Base-by-base conservation (phyloP, 768 basidiomycete species). In the Porpolomopsis calyptriformis region DNA sequence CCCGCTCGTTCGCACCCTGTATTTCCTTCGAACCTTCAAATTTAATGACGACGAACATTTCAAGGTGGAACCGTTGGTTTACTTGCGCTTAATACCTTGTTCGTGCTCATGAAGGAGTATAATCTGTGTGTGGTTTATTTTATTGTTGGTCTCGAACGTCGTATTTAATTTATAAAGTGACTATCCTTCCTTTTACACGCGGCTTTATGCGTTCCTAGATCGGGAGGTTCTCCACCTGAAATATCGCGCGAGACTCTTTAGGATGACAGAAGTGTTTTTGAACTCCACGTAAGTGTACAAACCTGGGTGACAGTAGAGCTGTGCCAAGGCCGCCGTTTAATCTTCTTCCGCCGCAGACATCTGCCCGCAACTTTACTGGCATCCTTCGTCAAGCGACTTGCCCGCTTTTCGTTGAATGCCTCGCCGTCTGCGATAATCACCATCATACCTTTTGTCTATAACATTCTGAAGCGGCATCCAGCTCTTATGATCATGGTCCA, bases 271-370 rank as follows among this genome's bases (percentile, higher is more conserved):
- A 48, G 67, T 90, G 3, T 98, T 97, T 68, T 70, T 98, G 47
- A 79, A 84, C 47, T 97, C 94, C 2, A 85, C 89, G 91, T 96
- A n/a, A n/a, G n/a, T n/a, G n/a, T n/a, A n/a, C n/a, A n/a, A n/a
- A n/a, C n/a, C n/a, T n/a, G n/a, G n/a, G n/a, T n/a, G n/a, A 50
- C 26, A 14, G 19, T 40, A 16, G 47, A 18, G 40, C 27, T n/a
- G 43, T 47, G 31, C 37, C 25, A 37, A 24, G 12, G 29, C 29
- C 37, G 33, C 8, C 45, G 9, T 29, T 46, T 19, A 36, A 34
- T 43, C 34, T 44, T 16, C 33, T 27, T 31, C 34, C 1, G 4
- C 14, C 41, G 22, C 35, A 67, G 91, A 3, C 90, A 93, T 63
- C 70, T 99, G 11, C 91, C 96, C 2, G 78, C 88, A 1, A 77